Conservation (phyloP, 2,329 filamentous ascomycete species). For the Sclerotinia minor region DNA sequence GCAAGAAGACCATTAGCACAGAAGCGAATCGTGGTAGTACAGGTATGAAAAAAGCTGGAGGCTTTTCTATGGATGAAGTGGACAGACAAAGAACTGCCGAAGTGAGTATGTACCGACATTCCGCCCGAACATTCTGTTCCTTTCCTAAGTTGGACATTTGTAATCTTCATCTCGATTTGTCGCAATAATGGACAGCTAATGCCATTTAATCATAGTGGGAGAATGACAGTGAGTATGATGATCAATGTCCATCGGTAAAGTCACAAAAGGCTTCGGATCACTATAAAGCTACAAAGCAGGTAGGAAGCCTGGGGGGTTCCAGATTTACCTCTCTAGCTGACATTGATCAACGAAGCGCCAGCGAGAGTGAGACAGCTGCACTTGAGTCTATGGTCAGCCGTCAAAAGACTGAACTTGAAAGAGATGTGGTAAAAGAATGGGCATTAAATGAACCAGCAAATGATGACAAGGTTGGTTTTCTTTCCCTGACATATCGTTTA, state of each 20-base stretch:
- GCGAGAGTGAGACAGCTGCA: background rate
- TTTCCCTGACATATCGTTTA: background rate
- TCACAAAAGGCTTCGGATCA: background rate
- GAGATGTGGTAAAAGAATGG: background rate
- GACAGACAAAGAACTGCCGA: background rate
- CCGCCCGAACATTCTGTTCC: background rate
- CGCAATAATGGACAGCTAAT: background rate
- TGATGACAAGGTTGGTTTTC: background rate
- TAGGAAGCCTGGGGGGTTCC: background rate
- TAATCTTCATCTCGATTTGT: background rate
- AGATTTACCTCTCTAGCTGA: background rate
- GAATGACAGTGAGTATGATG: background rate
- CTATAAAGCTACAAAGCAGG: background rate
- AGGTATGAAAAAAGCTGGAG: background rate
- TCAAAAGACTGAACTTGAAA: background rate
- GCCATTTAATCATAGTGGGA: background rate
- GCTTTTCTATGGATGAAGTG: constrained; percentile 5
- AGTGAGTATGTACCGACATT: background rate
- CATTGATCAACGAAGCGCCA: background rate
- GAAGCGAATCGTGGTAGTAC: constrained; percentile 29
- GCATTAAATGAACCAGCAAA: background rate
- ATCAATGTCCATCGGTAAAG: background rate
- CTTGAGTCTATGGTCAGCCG: background rate
- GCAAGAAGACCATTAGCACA: background rate
- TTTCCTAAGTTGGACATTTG: no score